A percentile compares a stretch with the other conserved stretches of the same genome.
Conservation (phyloP, 1,284 basidiomycete species). For the Cryptococcus sp. region DNA sequence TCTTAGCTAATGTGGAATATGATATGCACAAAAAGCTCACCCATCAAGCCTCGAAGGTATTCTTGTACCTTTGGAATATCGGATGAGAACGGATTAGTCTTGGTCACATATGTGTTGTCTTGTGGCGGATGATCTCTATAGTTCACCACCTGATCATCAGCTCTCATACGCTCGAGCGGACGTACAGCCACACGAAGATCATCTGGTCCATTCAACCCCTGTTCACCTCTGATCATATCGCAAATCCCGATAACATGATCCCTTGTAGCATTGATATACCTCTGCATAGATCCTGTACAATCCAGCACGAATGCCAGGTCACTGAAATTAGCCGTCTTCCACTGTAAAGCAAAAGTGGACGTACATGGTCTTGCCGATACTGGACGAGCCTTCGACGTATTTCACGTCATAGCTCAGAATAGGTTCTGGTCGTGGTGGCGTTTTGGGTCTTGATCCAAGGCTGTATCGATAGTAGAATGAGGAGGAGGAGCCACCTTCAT, state of each 20-base stretch:
- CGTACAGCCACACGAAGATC: constrained; percentile 81
- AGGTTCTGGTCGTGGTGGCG: constrained; percentile 28
- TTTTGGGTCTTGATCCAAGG: constrained; percentile 6
- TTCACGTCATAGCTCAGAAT: constrained; percentile 31
- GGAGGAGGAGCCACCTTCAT: constrained; percentile 18
- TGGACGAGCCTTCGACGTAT: constrained; percentile 27
- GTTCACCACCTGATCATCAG: constrained; percentile 55
- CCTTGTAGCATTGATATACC: constrained; percentile 64
- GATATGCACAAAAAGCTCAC: constrained; percentile 20
- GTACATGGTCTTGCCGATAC: constrained; percentile 41
- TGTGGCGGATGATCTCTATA: constrained; percentile 94
- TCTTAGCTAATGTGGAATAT: no score
- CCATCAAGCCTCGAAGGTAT: constrained; percentile 59
- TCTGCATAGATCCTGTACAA: constrained; percentile 67
- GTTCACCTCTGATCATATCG: constrained; percentile 91
- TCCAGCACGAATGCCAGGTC: constrained; percentile 86
- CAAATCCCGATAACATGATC: constrained; percentile 98
- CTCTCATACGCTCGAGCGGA: background rate
- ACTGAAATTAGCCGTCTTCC: constrained; percentile 49
- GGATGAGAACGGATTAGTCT: constrained; percentile 91
- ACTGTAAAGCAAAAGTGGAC: background rate
- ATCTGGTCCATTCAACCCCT: constrained; percentile 76
- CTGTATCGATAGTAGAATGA: constrained; percentile 19
- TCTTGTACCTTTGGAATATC: constrained; percentile 82
- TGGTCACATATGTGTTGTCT: constrained; percentile 87